A percentile compares a stretch with the other conserved stretches of the same genome.
Evolutionary conservation across 495 filamentous ascomycete species (phyloP).

Genomic region (Penicillium turbatum): DNA sequence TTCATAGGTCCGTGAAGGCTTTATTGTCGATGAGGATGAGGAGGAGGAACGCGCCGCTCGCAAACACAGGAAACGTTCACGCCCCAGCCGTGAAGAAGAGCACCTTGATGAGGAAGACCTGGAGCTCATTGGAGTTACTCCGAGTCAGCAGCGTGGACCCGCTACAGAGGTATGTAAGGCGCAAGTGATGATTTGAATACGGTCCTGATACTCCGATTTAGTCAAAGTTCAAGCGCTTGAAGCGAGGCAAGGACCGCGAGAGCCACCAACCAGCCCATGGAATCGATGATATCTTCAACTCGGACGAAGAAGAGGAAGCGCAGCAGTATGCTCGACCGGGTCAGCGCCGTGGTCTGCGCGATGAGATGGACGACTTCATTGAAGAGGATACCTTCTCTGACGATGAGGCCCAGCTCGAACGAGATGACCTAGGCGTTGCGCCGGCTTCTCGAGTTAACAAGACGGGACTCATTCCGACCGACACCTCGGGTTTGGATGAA

Average conservation of each 20-base stretch:
- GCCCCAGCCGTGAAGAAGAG: conserved; percentile 69
- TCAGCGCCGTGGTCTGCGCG: conserved; percentile 52
- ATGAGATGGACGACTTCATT: conserved; percentile 97
- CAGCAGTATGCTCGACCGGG: conserved; percentile 54
- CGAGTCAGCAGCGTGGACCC: conserved; percentile 60
- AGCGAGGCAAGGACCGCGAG: conserved; percentile 77
- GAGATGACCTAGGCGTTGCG: conserved; percentile 84
- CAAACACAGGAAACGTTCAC: conserved; percentile 48
- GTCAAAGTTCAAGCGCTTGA: conserved; percentile 92
- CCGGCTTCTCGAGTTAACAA: conserved; percentile 62
- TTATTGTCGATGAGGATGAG: conserved; percentile 93
- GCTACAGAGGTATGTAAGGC: conserved; percentile 54
- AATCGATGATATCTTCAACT: conserved; percentile 82
- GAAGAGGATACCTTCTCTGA: conserved; percentile 92
- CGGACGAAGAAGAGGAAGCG: conserved; percentile 82
- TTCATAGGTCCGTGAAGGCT: conserved; percentile 77
- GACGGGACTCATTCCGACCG: conserved; percentile 52
- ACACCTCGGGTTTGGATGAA: conserved; percentile 77
- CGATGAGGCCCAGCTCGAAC: conserved; percentile 69
- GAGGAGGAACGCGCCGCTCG: conserved; percentile 64
- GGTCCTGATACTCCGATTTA: conserved; percentile 28
- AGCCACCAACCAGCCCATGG: conserved; percentile 57
- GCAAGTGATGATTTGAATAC: neutral
- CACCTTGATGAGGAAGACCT: conserved; percentile 92
- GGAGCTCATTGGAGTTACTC: conserved; percentile 80